Base-by-base conservation (phyloP, 768 basidiomycete species). In the Mycena sanguinolenta region DNA sequence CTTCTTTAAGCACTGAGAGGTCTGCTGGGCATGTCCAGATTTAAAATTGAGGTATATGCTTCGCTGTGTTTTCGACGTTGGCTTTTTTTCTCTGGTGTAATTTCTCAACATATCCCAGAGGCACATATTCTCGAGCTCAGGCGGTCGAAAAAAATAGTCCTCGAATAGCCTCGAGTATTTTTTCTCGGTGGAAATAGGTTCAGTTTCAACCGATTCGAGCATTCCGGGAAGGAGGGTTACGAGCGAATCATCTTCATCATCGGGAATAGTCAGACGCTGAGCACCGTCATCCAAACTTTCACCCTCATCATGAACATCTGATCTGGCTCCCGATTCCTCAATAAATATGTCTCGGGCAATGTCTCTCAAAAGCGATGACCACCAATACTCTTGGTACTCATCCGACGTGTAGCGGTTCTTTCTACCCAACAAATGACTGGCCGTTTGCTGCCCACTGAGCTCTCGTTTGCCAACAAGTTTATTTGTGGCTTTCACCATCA, bases 341-440 rank as follows among this genome's bases (percentile, higher is more conserved):
- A 79, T 76, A 23, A 81, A 71, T 2, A 79, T 55, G 4, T 63
- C 62, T 6, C 62, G 57, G n/a, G n/a, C n/a, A n/a, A n/a, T n/a
- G n/a, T n/a, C n/a, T n/a, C n/a, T n/a, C n/a, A n/a, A n/a, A n/a
- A 4, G 63, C 58, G 32, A 58, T 53, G 42, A 44, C 42, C 42
- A 65, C 49, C 57, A 70, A 34, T 55, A 70, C 4, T 36, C 58
- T 27, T 55, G 25, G 38, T 52, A 70, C 3, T 38, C 55, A 23
- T 59, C 63, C 19, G 54, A 52, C 10, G 52, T 65, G 50, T 70
- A 70, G 17, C 59, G 23, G 46, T 44, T 62, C 21, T 55, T 50
- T 16, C 50, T 30, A 21, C 64, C 46, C 3, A 71, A 14, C 10
- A 71, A 49, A 17, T 25, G 27, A 32, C 49, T 67, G 9, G 60